These are phyloP conservation scores for Rehmannia glutinosa DNA, from an alignment of 257 asterid species.

Conservation along the genomic window DNA sequence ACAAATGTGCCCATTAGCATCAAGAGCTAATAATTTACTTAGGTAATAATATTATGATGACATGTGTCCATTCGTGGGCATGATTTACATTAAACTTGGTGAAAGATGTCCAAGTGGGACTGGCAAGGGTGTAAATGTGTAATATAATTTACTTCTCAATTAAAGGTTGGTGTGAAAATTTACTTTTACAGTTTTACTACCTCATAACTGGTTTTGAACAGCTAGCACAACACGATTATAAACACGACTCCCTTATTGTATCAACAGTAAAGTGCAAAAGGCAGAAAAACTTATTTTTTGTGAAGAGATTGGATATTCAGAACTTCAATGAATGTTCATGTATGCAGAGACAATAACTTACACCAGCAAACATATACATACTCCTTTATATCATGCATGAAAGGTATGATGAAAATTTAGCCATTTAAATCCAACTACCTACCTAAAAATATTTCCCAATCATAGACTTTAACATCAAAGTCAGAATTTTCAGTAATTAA, in stretches of 20 bases:
- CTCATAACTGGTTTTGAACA: neutral
- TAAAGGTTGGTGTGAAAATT: neutral
- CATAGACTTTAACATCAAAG: conserved; percentile 55
- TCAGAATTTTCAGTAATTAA: conserved; percentile 41
- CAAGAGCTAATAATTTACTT: neutral
- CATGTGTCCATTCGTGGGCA: neutral
- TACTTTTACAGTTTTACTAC: neutral
- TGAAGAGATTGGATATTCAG: neutral
- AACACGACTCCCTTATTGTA: neutral
- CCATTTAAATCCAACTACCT: conserved; percentile 14
- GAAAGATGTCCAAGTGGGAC: too few species aligned
- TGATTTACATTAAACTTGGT: too few species aligned
- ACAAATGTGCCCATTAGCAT: conserved; percentile 10
- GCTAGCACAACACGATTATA: neutral
- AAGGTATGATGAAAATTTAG: neutral
- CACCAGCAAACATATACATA: neutral
- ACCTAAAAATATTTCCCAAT: conserved; percentile 60
- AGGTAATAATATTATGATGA: neutral
- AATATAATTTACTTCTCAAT: too few species aligned
- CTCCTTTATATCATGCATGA: neutral
- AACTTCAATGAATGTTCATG: neutral
- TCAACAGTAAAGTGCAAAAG: neutral
- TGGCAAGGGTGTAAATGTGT: too few species aligned
- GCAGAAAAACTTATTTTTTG: neutral
- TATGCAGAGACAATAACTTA: neutral